These are phyloP conservation scores for Mallotus nudiflorus DNA, from an alignment of 345 rosid genomes.

Conservation along the genomic window DNA sequence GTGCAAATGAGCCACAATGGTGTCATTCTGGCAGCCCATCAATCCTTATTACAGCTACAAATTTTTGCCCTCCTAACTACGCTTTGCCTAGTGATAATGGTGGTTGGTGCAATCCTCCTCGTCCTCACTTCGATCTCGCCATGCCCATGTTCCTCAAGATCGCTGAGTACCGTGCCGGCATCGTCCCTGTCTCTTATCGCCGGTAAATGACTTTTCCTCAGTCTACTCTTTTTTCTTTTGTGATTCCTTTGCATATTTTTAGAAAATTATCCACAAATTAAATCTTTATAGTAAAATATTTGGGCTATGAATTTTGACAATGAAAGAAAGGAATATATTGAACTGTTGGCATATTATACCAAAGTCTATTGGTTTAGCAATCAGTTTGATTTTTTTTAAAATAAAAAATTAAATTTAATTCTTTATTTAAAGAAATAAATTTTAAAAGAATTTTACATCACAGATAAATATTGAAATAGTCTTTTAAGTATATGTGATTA, in stretches of 20 bases:
- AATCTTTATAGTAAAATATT: too few relatives aligned
- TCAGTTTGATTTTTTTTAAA: not conserved
- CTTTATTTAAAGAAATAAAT: too few relatives aligned
- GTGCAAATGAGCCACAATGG: constrained; percentile 52
- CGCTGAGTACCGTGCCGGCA: constrained; percentile 69
- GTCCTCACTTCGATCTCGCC: constrained; percentile 69
- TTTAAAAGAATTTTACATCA: too few relatives aligned
- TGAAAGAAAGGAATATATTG: not conserved
- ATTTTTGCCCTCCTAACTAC: constrained; percentile 66
- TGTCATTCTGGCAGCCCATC: constrained; percentile 69
- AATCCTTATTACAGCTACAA: constrained; percentile 62
- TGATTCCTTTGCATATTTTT: too few relatives aligned
- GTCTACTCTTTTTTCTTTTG: not conserved
- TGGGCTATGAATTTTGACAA: not conserved
- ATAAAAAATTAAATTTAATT: too few relatives aligned
- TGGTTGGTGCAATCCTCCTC: constrained; percentile 91
- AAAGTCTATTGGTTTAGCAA: too few relatives aligned
- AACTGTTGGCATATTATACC: too few relatives aligned
- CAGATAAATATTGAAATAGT: too few relatives aligned
- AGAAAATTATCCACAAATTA: not conserved
- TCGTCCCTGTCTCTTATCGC: constrained; percentile 71
- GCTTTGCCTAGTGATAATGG: constrained; percentile 66
- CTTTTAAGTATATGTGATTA: too few relatives aligned
- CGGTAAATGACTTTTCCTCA: constrained; percentile 37
- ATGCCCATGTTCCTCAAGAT: constrained; percentile 76